A percentile compares a stretch with the other conserved stretches of the same genome.
These are phyloP conservation scores for Fusarium nisikadoi DNA, from an alignment of 2,329 filamentous ascomycete genomes.

Conservation along the genomic window DNA sequence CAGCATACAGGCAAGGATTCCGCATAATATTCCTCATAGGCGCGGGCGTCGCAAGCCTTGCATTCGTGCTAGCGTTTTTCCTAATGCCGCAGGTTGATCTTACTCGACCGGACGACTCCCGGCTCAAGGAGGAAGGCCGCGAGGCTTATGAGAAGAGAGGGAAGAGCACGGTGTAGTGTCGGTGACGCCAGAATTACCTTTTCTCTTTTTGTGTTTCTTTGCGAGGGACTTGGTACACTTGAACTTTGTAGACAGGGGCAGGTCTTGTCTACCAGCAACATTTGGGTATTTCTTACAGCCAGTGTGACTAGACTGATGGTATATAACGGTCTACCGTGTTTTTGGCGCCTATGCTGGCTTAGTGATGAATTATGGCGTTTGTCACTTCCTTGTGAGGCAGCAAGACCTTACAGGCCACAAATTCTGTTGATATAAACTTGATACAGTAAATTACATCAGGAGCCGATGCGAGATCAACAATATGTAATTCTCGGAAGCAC, in stretches of 20 bases:
- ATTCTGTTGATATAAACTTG: no score
- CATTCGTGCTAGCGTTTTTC: conserved; percentile 52
- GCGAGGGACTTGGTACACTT: background rate
- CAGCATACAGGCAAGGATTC: conserved; percentile 52
- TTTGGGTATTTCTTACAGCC: background rate
- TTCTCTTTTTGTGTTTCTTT: background rate
- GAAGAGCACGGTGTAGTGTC: background rate
- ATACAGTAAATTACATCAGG: no score
- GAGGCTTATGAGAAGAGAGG: conserved; percentile 31
- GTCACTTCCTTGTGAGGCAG: no score
- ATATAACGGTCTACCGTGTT: background rate
- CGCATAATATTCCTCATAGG: conserved; percentile 53
- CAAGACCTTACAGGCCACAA: no score
- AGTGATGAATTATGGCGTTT: no score
- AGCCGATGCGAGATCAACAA: no score
- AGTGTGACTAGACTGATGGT: background rate
- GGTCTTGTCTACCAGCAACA: no score
- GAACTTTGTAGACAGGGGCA: background rate
- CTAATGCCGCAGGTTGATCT: conserved; percentile 55
- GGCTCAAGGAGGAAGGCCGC: conserved; percentile 51
- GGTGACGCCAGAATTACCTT: background rate
- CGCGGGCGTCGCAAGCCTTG: conserved; percentile 49
- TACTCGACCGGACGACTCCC: conserved; percentile 50
- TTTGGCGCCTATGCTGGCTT: no score
- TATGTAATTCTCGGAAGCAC: no score